Base-by-base conservation (phyloP, 306 rosid species). In the Medicago ruthenica region DNA sequence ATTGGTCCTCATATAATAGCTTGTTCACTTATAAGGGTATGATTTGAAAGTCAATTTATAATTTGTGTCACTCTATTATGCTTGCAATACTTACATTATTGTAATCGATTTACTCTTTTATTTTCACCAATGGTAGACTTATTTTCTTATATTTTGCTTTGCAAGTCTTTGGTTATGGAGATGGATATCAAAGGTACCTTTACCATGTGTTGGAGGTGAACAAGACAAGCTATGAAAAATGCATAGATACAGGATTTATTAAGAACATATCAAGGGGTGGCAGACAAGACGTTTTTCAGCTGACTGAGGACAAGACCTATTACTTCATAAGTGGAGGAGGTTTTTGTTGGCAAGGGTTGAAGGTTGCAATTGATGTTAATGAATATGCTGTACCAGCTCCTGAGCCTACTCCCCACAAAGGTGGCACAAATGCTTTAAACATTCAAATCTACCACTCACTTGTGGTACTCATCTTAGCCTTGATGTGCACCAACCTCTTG, bases 141-240 rank as follows among this genome's bases (percentile, higher is more conserved):
- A 39, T 76, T 20, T 63, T 14, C 31, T 14, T 37, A 21, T 70
- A 17, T 3, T 27, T 67, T 31, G 40, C 17, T 34, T 34, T 31
- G 40, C 17, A 13, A 91, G 97, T 81, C 79, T 92, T 92, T 50
- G 83, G 77, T 65, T 92, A 83, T 76, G 90, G 37, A 34, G 7
- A 34, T 0, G 37, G 7, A 34, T 34, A 34, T 34, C 7, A 87
- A 78, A 86, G 44, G 70, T 67, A 79, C 14, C 37, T n/a, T 37
- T 87, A 75, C 87, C 85, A 36, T 69, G 96, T 86, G 20, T 64
- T 92, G 63, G 92, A 87, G 75, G 97, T 92, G 87, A 90, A 90
- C 84, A 37, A 85, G 73, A 88, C 79, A 1, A 83, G 86, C 57
- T 90, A 79, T 8, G 88, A 85, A 34, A 68, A 54, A 4, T 92